Evolutionary conservation across 1,284 basidiomycete genomes (phyloP).

Genomic region (Vanrija sp.): DNA sequence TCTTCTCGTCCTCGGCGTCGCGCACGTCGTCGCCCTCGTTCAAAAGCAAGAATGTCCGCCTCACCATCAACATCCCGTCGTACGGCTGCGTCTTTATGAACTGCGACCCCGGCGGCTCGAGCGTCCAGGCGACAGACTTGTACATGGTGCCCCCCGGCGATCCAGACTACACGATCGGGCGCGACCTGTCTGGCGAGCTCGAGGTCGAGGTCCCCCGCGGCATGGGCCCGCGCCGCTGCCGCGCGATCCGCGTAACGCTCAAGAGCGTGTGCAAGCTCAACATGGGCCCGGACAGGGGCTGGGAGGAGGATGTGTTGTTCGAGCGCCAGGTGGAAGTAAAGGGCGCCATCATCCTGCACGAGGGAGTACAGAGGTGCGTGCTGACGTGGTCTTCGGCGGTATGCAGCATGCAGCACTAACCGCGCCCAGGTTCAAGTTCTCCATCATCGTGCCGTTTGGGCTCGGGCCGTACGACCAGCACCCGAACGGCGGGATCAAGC

Average conservation of each 20-base stretch:
- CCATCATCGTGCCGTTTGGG: slow-evolving; percentile 22
- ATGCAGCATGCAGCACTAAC: too few relatives aligned
- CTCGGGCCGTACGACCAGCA: slow-evolving; percentile 26
- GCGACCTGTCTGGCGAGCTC: slow-evolving; percentile 18
- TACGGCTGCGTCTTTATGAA: slow-evolving; percentile 22
- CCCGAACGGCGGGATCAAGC: slow-evolving; percentile 20
- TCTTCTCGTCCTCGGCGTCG: not conserved
- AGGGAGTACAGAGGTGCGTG: slow-evolving; percentile 22
- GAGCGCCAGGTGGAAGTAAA: slow-evolving; percentile 22
- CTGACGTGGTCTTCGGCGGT: too few relatives aligned
- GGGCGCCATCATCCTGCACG: slow-evolving; percentile 21
- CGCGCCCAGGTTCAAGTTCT: slow-evolving; percentile 25
- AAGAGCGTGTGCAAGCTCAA: slow-evolving; percentile 14
- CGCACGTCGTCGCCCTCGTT: slow-evolving; percentile 10
- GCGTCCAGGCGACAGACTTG: not conserved
- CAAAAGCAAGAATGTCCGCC: not conserved
- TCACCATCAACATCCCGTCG: slow-evolving; percentile 18
- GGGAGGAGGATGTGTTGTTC: slow-evolving; percentile 26
- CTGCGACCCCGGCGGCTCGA: not conserved
- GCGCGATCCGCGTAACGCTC: slow-evolving; percentile 27
- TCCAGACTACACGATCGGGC: not conserved
- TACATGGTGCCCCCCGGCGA: too few relatives aligned
- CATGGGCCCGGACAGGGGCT: slow-evolving; percentile 13
- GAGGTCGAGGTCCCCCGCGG: slow-evolving; percentile 20
- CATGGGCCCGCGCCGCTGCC: slow-evolving; percentile 18